Conservation (phyloP, 345 rosid species). For the Atalantia buxifolia region DNA sequence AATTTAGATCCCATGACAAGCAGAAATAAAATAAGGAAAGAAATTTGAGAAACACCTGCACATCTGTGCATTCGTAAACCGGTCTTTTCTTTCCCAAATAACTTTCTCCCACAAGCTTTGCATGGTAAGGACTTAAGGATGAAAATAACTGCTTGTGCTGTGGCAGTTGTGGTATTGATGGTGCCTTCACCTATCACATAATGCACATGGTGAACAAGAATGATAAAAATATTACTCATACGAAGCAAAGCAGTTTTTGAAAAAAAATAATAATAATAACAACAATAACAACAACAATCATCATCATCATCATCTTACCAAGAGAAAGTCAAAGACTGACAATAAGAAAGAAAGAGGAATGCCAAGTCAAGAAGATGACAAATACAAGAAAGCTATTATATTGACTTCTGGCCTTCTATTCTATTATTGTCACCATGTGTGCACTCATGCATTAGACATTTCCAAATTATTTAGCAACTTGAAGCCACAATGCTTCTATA, state of each 20-base stretch:
- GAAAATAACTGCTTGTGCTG: conserved; percentile 66
- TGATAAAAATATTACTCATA: not conserved
- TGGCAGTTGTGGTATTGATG: conserved; percentile 79
- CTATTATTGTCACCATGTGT: not conserved
- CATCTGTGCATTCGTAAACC: conserved; percentile 78
- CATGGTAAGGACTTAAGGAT: conserved; percentile 65
- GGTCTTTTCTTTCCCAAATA: conserved; percentile 85
- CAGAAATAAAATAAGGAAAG: not conserved
- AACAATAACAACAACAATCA: too few species aligned
- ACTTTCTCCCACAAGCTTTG: conserved; percentile 93
- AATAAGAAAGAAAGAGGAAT: not conserved
- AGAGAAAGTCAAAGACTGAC: not conserved
- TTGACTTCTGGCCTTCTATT: not conserved
- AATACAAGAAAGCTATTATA: not conserved
- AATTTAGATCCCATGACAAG: not conserved
- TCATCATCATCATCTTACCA: not conserved
- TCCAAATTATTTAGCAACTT: not conserved
- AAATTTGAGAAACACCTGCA: conserved; percentile 51
- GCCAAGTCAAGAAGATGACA: not conserved
- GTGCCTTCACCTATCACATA: conserved; percentile 58
- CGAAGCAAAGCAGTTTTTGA: not conserved
- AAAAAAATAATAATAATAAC: too few species aligned
- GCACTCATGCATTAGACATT: not conserved
- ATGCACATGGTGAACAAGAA: conserved; percentile 9
- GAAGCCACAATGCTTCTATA: not conserved